Evolutionary conservation across 129 eudicot genomes (phyloP).

Genomic region (Chrysanthemum seticuspe): DNA sequence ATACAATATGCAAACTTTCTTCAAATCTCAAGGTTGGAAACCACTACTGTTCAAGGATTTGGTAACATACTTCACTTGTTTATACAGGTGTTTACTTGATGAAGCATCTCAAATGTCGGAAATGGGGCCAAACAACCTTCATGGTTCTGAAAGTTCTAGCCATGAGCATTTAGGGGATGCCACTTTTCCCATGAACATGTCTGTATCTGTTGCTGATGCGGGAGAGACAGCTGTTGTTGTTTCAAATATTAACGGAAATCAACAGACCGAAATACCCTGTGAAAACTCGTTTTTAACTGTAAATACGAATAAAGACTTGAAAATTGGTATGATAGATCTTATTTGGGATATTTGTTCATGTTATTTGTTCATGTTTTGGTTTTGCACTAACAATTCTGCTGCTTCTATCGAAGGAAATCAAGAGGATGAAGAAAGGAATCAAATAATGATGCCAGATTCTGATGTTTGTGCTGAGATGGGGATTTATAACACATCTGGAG

Average conservation of each 20-base stretch:
- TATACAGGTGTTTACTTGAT: constrained; percentile 58
- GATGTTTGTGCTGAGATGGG: not conserved
- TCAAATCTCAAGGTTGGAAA: not conserved
- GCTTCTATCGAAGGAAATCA: constrained; percentile 31
- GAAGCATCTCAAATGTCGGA: constrained; percentile 42
- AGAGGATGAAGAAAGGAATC: constrained; percentile 32
- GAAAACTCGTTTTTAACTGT: constrained; percentile 31
- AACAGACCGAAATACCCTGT: constrained; percentile 30
- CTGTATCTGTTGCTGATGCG: constrained; percentile 77
- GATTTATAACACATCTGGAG: not conserved
- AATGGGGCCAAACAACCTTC: constrained; percentile 35
- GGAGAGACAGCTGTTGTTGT: constrained; percentile 96
- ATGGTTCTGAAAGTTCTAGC: constrained; percentile 30
- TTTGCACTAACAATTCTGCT: constrained; percentile 19
- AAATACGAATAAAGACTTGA: constrained; percentile 24
- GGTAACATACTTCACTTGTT: constrained; percentile 13
- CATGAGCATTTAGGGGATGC: constrained; percentile 36
- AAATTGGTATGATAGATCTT: constrained; percentile 29
- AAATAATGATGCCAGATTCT: constrained; percentile 21
- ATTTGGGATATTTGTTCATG: constrained; percentile 9
- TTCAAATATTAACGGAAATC: constrained; percentile 57
- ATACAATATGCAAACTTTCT: not conserved
- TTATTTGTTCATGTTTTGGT: not conserved
- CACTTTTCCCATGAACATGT: constrained; percentile 63
- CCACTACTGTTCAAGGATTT: not conserved